Conservation (phyloP, 345 rosid species). For the Gossypium arboreum region DNA sequence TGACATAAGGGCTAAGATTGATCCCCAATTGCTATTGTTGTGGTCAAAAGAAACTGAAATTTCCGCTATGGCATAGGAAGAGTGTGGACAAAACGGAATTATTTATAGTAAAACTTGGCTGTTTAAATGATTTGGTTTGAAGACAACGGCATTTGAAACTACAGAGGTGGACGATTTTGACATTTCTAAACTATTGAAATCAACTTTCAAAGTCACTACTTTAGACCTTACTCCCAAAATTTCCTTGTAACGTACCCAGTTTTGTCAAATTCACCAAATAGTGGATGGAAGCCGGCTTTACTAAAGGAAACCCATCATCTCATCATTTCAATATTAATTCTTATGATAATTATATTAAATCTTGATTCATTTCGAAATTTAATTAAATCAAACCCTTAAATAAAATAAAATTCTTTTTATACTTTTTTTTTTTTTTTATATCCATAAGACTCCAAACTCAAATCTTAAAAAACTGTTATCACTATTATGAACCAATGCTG, state of each 20-base stretch:
- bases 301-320: neutral
- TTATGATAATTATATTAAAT: no score
- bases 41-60: neutral
- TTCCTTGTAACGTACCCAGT: neutral
- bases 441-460: no score
- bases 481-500: neutral
- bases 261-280: neutral
- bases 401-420: no score
- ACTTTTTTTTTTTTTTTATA: no score
- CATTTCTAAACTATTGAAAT: neutral
- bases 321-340: neutral
- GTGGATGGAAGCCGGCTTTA: neutral
- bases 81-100: neutral
- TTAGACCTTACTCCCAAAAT: neutral
- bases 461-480: neutral
- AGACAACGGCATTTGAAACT: neutral
- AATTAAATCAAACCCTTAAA: no score
- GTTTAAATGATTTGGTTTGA: neutral
- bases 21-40: neutral
- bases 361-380: no score
- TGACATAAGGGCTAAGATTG: neutral
- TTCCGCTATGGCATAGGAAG: neutral
- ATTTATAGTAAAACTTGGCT: neutral
- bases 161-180: neutral
- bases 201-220: neutral